Conservation (phyloP, 2,329 filamentous ascomycete species). For the Penicillium italicum region DNA sequence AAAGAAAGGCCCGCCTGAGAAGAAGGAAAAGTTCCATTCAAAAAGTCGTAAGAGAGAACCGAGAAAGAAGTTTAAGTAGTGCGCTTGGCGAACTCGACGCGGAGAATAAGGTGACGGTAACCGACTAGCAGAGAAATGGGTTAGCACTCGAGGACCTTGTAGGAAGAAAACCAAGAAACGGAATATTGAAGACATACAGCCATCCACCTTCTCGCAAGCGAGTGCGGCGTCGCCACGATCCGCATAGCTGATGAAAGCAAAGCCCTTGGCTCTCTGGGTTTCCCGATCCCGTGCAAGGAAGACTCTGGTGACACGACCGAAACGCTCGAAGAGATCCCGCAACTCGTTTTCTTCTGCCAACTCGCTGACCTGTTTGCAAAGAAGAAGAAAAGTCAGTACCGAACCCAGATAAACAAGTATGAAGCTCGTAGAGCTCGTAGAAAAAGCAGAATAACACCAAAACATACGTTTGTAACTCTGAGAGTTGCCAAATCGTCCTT, state of each 20-base stretch:
- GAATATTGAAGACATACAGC: conserved; percentile 55
- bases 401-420: neutral
- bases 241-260: conserved; percentile 96
- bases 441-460: neutral
- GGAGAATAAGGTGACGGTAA: conserved; percentile 52
- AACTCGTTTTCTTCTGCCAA: conserved; percentile 95
- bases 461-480: conserved; percentile 91
- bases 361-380: conserved; percentile 70
- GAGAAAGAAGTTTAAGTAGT: conserved; percentile 34
- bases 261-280: conserved; percentile 93
- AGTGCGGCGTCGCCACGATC: conserved; percentile 85
- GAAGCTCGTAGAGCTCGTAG: neutral
- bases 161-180: conserved; percentile 1
- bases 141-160: conserved; percentile 21
- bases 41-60: conserved; percentile 31
- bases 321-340: conserved; percentile 96
- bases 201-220: conserved; percentile 97
- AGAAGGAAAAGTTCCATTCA: conserved; percentile 28
- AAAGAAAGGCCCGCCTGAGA: conserved; percentile 31
- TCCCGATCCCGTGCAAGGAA: conserved; percentile 98
- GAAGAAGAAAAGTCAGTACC: conserved; percentile 12
- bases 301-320: conserved; percentile 92
- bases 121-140: conserved; percentile 39
- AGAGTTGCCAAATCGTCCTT: conserved; percentile 94
- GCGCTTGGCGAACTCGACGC: conserved; percentile 52